Conservation (phyloP, 345 rosid species). For the Cardamine chenopodiifolia region DNA sequence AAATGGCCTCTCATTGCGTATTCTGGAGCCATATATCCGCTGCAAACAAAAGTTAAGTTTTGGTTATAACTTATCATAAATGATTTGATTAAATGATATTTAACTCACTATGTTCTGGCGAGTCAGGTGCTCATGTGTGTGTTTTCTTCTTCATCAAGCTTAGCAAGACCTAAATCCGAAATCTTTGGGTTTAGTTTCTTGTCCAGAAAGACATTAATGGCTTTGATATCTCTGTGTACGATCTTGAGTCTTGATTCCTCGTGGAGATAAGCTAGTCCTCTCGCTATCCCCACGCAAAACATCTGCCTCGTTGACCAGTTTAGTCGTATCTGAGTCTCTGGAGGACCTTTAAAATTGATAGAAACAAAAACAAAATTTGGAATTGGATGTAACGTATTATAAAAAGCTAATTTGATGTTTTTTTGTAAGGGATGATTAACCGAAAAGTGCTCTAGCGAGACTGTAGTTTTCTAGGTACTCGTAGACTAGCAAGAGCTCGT, state of each 20-base stretch:
- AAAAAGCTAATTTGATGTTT: neutral
- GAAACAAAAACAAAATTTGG: neutral
- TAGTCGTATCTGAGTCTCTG: slow-evolving; percentile 41
- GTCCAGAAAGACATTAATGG: slow-evolving; percentile 54
- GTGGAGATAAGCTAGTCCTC: slow-evolving; percentile 53
- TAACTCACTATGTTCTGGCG: slow-evolving; percentile 52
- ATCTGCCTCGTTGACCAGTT: slow-evolving; percentile 49
- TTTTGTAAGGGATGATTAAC: slow-evolving; percentile 29
- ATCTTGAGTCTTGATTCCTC: slow-evolving; percentile 56
- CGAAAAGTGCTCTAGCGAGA: slow-evolving; percentile 54
- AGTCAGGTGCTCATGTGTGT: slow-evolving; percentile 56
- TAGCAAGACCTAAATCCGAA: slow-evolving; percentile 58
- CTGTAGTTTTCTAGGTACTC: slow-evolving; percentile 65
- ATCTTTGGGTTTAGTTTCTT: slow-evolving; percentile 48
- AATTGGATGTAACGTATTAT: neutral
- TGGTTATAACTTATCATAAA: neutral
- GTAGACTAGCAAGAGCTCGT: slow-evolving; percentile 57
- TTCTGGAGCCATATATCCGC: slow-evolving; percentile 59
- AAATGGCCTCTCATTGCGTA: slow-evolving; percentile 53
- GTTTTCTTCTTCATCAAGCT: slow-evolving; percentile 53
- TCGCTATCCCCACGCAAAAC: slow-evolving; percentile 55
- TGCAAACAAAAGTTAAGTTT: neutral
- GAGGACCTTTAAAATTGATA: slow-evolving; percentile 35
- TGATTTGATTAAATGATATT: neutral
- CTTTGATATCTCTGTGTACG: slow-evolving; percentile 58